Percentiles rank a stretch among this genome's conserved stretches.
phyloP scores from a whole-genome alignment of 2,329 filamentous ascomycete species.

The Penicillium sp. region DNA sequence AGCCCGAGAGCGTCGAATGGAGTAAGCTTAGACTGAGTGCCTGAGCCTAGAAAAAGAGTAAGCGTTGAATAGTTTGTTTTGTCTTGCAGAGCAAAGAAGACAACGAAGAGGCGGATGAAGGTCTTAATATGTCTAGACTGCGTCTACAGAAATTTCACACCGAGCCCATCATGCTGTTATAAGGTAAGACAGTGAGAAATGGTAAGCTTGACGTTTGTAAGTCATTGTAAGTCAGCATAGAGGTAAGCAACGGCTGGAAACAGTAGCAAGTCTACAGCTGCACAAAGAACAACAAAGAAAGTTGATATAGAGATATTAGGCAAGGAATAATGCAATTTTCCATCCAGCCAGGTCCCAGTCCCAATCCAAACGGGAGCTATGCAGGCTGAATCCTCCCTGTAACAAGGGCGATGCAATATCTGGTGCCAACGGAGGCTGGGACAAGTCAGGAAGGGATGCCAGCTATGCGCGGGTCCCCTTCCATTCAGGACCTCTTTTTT shows the following conservation, averaged over 20 bases:
- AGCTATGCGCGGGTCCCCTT: background rate
- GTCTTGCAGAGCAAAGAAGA: background rate
- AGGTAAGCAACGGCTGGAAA: background rate
- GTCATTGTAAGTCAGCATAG: background rate
- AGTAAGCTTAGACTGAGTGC: background rate
- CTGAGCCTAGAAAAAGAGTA: background rate
- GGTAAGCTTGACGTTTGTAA: background rate
- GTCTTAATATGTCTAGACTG: background rate
- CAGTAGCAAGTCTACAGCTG: background rate
- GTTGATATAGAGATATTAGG: background rate
- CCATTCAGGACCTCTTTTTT: background rate
- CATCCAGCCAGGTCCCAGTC: constrained; percentile 9
- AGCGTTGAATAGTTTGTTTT: background rate
- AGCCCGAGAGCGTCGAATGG: background rate
- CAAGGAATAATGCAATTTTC: constrained; percentile 14
- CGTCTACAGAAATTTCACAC: background rate
- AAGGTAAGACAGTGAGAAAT: background rate
- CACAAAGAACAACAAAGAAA: constrained; percentile 6
- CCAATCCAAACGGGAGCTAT: constrained; percentile 9
- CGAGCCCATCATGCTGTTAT: background rate
- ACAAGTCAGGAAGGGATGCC: background rate
- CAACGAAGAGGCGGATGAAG: background rate
- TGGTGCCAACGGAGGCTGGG: background rate
- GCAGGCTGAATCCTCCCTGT: constrained; percentile 3
- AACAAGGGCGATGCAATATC: constrained; percentile 2